Base-by-base conservation (phyloP, 1,139 yeast species). In the Lipomyces yarrowii region DNA sequence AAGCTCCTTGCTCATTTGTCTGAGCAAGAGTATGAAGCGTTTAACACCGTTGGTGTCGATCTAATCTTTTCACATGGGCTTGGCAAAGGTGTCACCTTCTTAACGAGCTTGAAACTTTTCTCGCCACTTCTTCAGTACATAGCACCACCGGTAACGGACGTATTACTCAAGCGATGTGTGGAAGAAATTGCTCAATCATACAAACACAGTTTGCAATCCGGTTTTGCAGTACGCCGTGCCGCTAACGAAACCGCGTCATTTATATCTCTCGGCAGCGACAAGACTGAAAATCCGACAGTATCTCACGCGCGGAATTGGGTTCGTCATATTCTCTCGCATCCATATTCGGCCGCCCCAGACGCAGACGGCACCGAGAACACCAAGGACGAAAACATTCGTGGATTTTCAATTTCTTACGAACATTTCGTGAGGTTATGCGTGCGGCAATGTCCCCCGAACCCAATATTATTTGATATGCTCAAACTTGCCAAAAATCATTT, bases 401-500 rank as follows among this genome's bases (percentile, higher is more conserved):
- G 60, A 11, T 58, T 46, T 15, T 18, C 23, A 13, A 21, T 58
- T 15, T 58, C 60, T 6, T 32, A 15, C 30, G 1, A 26, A 6
- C 23, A 21, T 10, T 46, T 58, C 39, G 30, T n/a, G n/a, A 26
- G 3, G 39, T 0, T 30, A 8, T 60, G 62, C 48, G 42, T 57
- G 15, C 23, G 33, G 32, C 42, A 55, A 13, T 55, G 62, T 21
- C 32, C 62, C n/a, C 62, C 62, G 30, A 60, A 59, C 30, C 59
- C 62, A 7, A 33, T 10, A 7, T 46, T 60, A 11, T 32, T 60
- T 10, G 62, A 60, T 11, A 26, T 60, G 11, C 30, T 60, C n/a
- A 60, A 18, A 42, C 56, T 60, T 7, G 62, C 62, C 23, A 26
- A 52, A n/a, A 23, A 52, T 18, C 30, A 23, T 13, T 82, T 85